phyloP scores from a whole-genome alignment of 1,284 basidiomycete species.

The Caloboletus inedulis region DNA sequence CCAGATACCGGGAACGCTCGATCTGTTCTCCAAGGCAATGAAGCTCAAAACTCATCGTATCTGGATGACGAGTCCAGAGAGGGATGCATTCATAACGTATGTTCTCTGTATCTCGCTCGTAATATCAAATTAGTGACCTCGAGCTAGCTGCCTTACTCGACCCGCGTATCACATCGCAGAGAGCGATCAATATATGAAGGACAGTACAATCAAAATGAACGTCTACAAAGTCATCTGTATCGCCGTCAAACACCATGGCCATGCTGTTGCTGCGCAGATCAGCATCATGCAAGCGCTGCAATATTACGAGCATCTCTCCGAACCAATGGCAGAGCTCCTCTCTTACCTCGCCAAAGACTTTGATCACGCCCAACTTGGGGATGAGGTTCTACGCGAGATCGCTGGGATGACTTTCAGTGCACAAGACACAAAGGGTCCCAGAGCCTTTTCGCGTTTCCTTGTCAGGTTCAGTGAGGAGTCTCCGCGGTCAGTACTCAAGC shows the following conservation, averaged over 20 bases:
- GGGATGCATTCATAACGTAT: conserved; percentile 81
- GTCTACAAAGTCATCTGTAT: conserved; percentile 90
- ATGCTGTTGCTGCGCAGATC: conserved; percentile 82
- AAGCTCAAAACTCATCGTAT: conserved; percentile 75
- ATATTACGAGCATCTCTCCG: conserved; percentile 92
- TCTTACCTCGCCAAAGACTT: conserved; percentile 81
- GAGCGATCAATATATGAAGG: conserved; percentile 87
- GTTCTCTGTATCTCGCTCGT: conserved; percentile 17
- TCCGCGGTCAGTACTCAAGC: conserved; percentile 87
- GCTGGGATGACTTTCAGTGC: conserved; percentile 74
- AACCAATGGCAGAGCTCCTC: conserved; percentile 92
- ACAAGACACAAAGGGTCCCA: conserved; percentile 85
- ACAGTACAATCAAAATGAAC: conserved; percentile 62
- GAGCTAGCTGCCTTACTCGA: conserved; percentile 74
- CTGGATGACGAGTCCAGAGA: conserved; percentile 83
- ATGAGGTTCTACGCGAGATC: conserved; percentile 88
- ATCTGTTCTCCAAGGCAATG: conserved; percentile 69
- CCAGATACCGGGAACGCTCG: conserved; percentile 69
- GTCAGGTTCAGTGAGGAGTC: conserved; percentile 78
- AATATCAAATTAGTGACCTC: conserved; percentile 10
- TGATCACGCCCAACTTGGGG: conserved; percentile 85
- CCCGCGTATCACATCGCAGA: conserved; percentile 87
- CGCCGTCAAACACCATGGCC: conserved; percentile 89
- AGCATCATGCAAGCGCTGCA: conserved; percentile 90
- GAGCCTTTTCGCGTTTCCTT: conserved; percentile 85